A percentile compares a stretch with the other conserved stretches of the same genome.
These are phyloP conservation scores for Excoecaria cochinchinensis DNA, from an alignment of 345 rosid genomes.

Conservation along the genomic window DNA sequence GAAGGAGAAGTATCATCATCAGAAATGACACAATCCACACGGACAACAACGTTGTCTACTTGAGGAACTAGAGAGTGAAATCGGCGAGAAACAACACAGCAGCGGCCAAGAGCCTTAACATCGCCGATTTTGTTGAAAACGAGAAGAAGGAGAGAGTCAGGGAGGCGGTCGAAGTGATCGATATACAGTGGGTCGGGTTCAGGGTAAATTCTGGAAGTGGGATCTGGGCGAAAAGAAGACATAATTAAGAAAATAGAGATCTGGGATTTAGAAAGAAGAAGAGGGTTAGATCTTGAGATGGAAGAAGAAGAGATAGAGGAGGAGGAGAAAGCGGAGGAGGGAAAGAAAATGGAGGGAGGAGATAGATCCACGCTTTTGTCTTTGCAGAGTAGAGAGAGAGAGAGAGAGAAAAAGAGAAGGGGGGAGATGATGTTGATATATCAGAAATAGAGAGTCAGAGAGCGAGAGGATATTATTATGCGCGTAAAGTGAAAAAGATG, in stretches of 20 bases:
- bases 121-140: slow-evolving; percentile 86
- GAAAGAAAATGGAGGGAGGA: slow-evolving; percentile 24
- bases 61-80: slow-evolving; percentile 74
- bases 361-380: slow-evolving; percentile 40
- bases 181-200: slow-evolving; percentile 27
- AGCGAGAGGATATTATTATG: neutral
- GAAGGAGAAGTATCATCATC: slow-evolving; percentile 61
- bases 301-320: neutral
- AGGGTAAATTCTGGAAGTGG: slow-evolving; percentile 50
- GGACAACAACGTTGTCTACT: slow-evolving; percentile 82
- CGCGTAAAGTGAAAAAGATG: slow-evolving; percentile 10
- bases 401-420: too few species aligned
- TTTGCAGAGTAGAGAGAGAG: slow-evolving; percentile 16
- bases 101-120: slow-evolving; percentile 88
- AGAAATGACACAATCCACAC: slow-evolving; percentile 91
- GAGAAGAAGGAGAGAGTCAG: slow-evolving; percentile 69
- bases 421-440: slow-evolving; percentile 12
- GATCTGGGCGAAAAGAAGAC: slow-evolving; percentile 45
- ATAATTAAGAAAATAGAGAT: neutral
- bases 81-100: slow-evolving; percentile 78
- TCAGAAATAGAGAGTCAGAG: neutral
- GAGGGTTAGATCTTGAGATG: neutral
- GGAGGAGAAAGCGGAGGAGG: neutral
- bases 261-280: neutral
- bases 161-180: slow-evolving; percentile 91